phyloP scores from a whole-genome alignment of 2,329 filamentous ascomycete genomes.

The Colletotrichum siamense region DNA sequence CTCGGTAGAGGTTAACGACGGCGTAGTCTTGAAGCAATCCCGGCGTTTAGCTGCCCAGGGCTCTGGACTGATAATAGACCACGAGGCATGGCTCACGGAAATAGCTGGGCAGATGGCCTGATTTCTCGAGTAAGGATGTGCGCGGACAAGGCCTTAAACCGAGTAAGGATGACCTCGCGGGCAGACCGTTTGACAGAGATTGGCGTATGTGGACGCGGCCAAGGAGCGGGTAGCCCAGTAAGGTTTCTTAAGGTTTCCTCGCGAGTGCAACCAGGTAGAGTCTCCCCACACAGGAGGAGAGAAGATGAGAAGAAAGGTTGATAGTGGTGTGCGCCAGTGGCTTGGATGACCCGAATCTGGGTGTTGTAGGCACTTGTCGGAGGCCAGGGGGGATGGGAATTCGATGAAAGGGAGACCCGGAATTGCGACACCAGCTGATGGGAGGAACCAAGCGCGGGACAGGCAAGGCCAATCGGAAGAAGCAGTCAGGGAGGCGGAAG shows the following conservation, averaged over 20 bases:
- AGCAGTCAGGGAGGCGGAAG: neutral
- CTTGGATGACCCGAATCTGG: neutral
- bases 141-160: neutral
- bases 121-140: neutral
- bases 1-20: neutral
- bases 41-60: neutral
- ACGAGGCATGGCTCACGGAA: neutral
- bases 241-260: neutral
- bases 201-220: neutral
- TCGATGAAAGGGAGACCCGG: neutral
- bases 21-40: neutral
- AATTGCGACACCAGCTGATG: neutral
- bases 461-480: neutral
- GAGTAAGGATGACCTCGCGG: neutral
- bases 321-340: neutral
- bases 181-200: neutral
- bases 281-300: conserved; percentile 2
- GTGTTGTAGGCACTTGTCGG: conserved; percentile 1
- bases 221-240: neutral
- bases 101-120: neutral
- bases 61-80: neutral
- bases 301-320: neutral
- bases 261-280: neutral
- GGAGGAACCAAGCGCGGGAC: neutral
- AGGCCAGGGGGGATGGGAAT: neutral